phyloP scores from a whole-genome alignment of 139 green algal genomes.

The Limnomonas spitsbergensis region DNA sequence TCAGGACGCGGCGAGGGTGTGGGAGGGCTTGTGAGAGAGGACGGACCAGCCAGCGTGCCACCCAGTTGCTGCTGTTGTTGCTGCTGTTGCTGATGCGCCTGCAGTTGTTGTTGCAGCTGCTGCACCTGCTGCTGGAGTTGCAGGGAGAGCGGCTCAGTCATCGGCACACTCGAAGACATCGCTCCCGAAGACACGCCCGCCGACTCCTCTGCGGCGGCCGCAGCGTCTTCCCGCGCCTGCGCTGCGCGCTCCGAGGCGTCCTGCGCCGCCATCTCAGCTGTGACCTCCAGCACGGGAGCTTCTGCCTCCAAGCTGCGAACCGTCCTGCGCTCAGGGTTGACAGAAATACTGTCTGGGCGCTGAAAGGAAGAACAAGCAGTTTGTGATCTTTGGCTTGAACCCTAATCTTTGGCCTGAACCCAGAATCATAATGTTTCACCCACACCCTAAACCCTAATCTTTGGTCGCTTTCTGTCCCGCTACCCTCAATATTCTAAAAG shows the following conservation, averaged over 20 bases:
- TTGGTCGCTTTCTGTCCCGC: not conserved
- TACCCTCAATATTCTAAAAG: not conserved
- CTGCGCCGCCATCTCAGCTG: not conserved
- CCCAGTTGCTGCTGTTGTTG: not conserved
- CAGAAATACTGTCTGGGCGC: not conserved
- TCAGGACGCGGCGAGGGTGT: no score
- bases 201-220: no score
- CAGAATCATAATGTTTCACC: not conserved
- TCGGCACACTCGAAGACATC: no score
- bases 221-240: not conserved
- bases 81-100: not conserved
- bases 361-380: not conserved
- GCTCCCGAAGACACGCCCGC: no score
- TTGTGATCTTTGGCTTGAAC: not conserved
- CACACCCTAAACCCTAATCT: not conserved
- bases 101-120: not conserved
- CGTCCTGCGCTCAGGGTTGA: not conserved
- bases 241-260: not conserved
- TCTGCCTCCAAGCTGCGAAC: not conserved
- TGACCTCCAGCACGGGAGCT: not conserved
- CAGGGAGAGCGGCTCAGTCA: no score
- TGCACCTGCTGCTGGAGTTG: not conserved
- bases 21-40: no score
- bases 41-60: not conserved
- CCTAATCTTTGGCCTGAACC: not conserved